Base-by-base conservation (phyloP, 2,329 filamentous ascomycete genomes). In the Fusarium nisikadoi region DNA sequence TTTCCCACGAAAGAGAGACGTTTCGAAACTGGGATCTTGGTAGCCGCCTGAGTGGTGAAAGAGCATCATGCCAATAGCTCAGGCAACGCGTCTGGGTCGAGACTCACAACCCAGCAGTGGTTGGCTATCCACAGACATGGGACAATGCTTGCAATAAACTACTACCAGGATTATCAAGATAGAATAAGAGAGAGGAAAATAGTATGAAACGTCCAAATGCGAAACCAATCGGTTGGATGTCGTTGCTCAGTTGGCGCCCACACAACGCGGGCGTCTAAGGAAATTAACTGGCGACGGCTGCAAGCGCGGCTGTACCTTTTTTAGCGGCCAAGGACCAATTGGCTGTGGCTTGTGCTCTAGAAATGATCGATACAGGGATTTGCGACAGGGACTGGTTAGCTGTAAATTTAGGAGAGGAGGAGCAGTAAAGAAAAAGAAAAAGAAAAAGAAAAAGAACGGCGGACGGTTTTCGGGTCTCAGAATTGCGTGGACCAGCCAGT, bases 31-130 rank as follows among this genome's bases (percentile, higher is more conserved):
- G 57, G 65, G 45, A 65, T 66, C 55, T 68, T 54, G 56, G 68
- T 76, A 76, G 72, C 70, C 74, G 70, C 74, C 70, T 61, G 65
- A 71, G 54, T 76, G 72, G 65, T 39, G 20, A 52, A 50, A 62
- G 71, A 65, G 23, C 25, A 27, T 52, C 25, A 56, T 42, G 20
- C 36, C 36, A 56, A 38, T 56, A 43, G 45, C 39, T 60, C 67
- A 54, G 45, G 33, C 52, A 62, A 41, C 25, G 45, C 39, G 61
- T 52, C 53, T 52, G 39, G 50, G 16, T 50, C 19, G 46, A 71
- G 67, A 71, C 46, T 71, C 62, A 66, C 53, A 66, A 50, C 60
- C 12, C 43, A 45, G 42, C 41, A 45, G 29, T 31, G 66, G 61
- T 70, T 70, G 68, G 66, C 46, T 62, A 42, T 49, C 61, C 66